Base-by-base conservation (phyloP, 148 eudicot genomes). In the Linanthus parryae region DNA sequence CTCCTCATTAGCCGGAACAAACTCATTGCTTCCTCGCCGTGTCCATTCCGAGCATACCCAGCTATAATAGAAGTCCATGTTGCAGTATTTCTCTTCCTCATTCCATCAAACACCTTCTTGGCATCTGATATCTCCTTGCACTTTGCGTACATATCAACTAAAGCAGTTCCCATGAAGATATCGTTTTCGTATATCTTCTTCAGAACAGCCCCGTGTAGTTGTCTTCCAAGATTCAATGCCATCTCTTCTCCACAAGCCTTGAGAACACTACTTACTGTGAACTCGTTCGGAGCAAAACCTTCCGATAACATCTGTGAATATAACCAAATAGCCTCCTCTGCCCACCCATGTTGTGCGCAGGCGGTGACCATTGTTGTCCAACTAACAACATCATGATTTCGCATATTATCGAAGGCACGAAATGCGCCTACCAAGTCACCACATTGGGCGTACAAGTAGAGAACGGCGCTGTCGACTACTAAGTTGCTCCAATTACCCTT, bases 291-390 rank as follows among this genome's bases (percentile, higher is more conserved):
- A 21, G 70, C 34, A 56, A 76, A 67, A 14, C 84, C 84, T 38
- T 70, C 70, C 17, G 53, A 56, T 16, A 80, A 31, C 95, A 90
- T 85, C 48, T 43, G 42, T 1, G 71, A 63, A 39, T 82, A 74
- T 66, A 83, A 31, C 4, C 39, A 36, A 43, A 85, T 67, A 26
- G 84, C 91, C 44, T 78, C 65, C 39, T 74, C 35, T 20, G 77
- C 72, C 54, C 40, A 37, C 21, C 84, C 81, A 61, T 71, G 78
- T 54, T 76, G 92, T 21, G 92, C 69, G 66, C 85, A 85, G 29
- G 82, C 76, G 24, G 80, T 75, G 47, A 90, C 85, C 65, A 90
- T 66, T 8, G 95, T 80, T 2, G 95, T 90, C 97, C 97, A 90
- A 55, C 76, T 63, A 56, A 90, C 71, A 29, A 90, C 85, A 72